Conservation (phyloP, 2,329 filamentous ascomycete genomes). For the Penicillium freii region DNA sequence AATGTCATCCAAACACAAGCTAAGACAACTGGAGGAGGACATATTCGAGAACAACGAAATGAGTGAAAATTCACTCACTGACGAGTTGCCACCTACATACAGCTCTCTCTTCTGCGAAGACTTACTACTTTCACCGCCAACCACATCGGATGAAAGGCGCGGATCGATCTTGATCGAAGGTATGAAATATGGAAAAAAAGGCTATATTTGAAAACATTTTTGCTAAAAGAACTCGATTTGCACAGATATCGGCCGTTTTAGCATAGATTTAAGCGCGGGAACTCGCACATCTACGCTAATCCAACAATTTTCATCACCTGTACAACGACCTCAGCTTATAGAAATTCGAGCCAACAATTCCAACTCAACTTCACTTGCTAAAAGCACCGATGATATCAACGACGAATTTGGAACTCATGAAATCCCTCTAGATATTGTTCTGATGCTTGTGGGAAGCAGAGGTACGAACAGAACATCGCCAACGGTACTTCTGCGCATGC, state of each 20-base stretch:
- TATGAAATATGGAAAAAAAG: background rate
- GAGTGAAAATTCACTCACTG: background rate
- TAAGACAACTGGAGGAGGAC: background rate
- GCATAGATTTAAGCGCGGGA: conserved; percentile 7
- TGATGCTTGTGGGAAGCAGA: conserved; percentile 13
- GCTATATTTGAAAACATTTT: rapidly evolving
- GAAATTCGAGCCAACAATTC: background rate
- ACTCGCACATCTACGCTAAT: conserved; percentile 1
- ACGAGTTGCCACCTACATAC: background rate
- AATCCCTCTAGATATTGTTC: conserved; percentile 4
- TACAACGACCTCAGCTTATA: background rate
- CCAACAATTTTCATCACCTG: background rate
- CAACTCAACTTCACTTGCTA: background rate
- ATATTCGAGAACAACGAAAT: background rate
- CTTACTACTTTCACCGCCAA: background rate
- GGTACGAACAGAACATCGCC: background rate
- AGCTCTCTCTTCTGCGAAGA: background rate
- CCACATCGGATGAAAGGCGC: background rate
- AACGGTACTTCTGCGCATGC: background rate
- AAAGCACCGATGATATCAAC: background rate
- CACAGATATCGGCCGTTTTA: background rate
- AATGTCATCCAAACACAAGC: background rate
- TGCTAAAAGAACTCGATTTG: background rate
- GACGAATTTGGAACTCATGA: background rate
- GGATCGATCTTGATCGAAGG: background rate